Conservation (phyloP, 1,284 basidiomycete genomes). For the Gymnopus androsaceus region DNA sequence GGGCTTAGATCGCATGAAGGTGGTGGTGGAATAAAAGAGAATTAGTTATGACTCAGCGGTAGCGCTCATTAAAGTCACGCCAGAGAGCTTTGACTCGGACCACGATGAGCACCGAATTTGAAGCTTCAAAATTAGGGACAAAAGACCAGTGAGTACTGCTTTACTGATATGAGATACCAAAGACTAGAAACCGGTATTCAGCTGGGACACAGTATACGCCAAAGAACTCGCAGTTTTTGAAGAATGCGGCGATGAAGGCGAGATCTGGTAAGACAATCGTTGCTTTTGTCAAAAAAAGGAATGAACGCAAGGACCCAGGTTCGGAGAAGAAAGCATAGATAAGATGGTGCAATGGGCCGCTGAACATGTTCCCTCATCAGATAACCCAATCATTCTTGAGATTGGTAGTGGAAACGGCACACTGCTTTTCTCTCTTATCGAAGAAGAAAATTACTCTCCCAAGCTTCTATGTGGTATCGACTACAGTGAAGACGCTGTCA, state of each 20-base stretch:
- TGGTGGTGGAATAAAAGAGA: neutral
- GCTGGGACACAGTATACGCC: constrained; percentile 74
- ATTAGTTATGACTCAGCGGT: neutral
- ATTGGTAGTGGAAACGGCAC: constrained; percentile 88
- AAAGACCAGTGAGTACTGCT: constrained; percentile 53
- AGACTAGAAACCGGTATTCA: constrained; percentile 33
- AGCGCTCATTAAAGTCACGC: neutral
- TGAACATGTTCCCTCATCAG: constrained; percentile 49
- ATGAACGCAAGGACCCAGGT: constrained; percentile 52
- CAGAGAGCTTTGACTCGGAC: neutral
- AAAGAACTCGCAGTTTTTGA: constrained; percentile 76
- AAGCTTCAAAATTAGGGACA: constrained; percentile 70
- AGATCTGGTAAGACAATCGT: constrained; percentile 67
- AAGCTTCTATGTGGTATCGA: constrained; percentile 72
- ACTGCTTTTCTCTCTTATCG: constrained; percentile 72
- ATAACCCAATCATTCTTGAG: constrained; percentile 59
- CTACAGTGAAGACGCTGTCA: constrained; percentile 76
- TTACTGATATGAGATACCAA: neutral
- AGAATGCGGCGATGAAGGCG: constrained; percentile 86
- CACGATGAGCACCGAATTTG: constrained; percentile 11
- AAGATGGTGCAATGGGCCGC: constrained; percentile 78
- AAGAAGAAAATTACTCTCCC: constrained; percentile 60
- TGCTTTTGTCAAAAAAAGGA: neutral
- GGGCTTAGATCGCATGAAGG: neutral
- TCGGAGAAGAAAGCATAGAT: constrained; percentile 78